A percentile compares a stretch with the other conserved stretches of the same genome.
Conservation (phyloP, 805 yeast genomes). For the Phaffomyces antillensis region DNA sequence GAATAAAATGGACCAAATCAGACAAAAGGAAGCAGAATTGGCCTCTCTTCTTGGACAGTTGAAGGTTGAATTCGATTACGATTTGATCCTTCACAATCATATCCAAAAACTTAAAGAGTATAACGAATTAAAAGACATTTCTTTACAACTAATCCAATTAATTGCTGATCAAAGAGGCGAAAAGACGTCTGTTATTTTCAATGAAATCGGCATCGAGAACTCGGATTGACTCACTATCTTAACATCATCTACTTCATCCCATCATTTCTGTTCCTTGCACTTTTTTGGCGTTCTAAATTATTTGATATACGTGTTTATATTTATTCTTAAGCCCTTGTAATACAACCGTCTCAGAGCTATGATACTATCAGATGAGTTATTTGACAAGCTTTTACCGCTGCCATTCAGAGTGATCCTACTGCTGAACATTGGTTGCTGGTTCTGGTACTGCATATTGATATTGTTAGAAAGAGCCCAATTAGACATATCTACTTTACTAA, state of each 20-base stretch:
- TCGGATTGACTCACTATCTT: neutral
- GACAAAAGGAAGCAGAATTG: conserved; percentile 6
- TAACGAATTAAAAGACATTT: conserved; percentile 58
- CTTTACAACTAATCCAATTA: conserved; percentile 47
- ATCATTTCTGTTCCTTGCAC: neutral
- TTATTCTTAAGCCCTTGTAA: neutral
- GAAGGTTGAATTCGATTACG: conserved; percentile 30
- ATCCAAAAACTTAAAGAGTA: conserved; percentile 46
- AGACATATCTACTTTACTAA: conserved; percentile 2
- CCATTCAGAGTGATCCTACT: conserved; percentile 10
- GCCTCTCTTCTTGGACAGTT: too few species aligned
- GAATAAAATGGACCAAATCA: neutral
- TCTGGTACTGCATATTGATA: conserved; percentile 7
- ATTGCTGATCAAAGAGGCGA: conserved; percentile 53
- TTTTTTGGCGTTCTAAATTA: too few species aligned
- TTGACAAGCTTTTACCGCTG: conserved; percentile 7
- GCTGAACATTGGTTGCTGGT: conserved; percentile 8
- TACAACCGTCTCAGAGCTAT: neutral
- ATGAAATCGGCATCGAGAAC: conserved; percentile 40
- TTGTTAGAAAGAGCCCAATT: neutral
- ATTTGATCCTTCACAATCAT: conserved; percentile 41
- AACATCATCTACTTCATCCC: neutral
- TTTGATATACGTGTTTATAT: too few species aligned
- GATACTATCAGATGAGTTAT: conserved; percentile 11
- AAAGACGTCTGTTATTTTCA: conserved; percentile 39